Percentiles rank a stretch among this genome's conserved stretches.
Conservation (phyloP, 2,329 filamentous ascomycete genomes). For the Calonectria pteridis region DNA sequence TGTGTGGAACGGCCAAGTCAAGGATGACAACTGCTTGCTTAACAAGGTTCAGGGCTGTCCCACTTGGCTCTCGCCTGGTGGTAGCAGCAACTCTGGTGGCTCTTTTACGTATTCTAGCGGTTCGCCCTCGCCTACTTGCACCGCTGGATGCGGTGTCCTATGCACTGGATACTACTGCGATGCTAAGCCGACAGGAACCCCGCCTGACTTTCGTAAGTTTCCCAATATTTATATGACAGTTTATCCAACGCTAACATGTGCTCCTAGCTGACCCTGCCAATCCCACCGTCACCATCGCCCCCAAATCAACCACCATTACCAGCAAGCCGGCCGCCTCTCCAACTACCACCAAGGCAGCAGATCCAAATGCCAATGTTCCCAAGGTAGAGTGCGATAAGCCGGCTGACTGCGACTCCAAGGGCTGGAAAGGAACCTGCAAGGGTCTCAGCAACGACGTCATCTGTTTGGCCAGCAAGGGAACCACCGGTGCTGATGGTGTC, state of each 20-base stretch:
- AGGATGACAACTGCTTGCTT: neutral
- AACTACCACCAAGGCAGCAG: neutral
- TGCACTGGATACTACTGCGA: constrained; percentile 12
- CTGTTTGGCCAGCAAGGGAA: constrained; percentile 5
- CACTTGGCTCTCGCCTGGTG: neutral
- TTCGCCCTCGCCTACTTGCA: constrained; percentile 3
- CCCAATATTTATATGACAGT: neutral
- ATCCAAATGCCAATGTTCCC: neutral
- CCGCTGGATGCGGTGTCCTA: neutral
- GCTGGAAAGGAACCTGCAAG: neutral
- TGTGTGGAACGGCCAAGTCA: neutral
- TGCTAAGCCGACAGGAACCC: neutral
- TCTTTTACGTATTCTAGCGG: constrained; percentile 2
- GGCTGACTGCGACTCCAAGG: neutral
- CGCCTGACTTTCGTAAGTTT: neutral
- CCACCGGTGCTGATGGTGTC: neutral
- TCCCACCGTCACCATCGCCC: neutral
- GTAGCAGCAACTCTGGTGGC: neutral
- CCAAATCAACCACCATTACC: neutral
- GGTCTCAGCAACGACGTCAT: constrained; percentile 1
- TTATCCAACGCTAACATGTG: neutral
- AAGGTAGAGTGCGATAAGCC: constrained; percentile 5
- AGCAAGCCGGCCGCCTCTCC: neutral
- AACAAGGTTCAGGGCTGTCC: neutral
- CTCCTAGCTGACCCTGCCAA: neutral